A percentile compares a stretch with the other conserved stretches of the same genome.
Evolutionary conservation across 208 protist species (phyloP).

Genomic region (Borovskyia barvae): DNA sequence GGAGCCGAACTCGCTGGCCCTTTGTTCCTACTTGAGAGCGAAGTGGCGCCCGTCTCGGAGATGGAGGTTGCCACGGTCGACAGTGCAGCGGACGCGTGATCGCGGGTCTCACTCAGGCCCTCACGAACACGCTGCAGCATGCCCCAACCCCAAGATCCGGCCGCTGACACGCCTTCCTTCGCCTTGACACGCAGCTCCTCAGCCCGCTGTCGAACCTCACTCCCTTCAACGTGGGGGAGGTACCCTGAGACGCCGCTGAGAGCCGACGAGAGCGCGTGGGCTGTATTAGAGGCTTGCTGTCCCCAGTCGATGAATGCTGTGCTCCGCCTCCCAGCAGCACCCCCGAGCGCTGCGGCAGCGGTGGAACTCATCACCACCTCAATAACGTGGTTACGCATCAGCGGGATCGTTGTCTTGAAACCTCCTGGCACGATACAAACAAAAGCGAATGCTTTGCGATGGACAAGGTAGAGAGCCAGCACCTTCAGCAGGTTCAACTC

Average conservation of each 20-base stretch:
- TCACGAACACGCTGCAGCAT: constrained; percentile 58
- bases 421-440: constrained; percentile 72
- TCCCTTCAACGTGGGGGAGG: constrained; percentile 24
- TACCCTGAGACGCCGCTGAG: constrained; percentile 29
- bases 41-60: no score
- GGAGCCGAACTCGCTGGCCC: background rate
- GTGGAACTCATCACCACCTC: constrained; percentile 22
- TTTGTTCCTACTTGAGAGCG: background rate
- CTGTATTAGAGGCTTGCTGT: constrained; percentile 13
- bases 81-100: constrained; percentile 11
- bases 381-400: constrained; percentile 52
- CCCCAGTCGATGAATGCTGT: constrained; percentile 1
- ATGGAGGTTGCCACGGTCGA: constrained; percentile 5
- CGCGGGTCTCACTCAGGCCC: constrained; percentile 27
- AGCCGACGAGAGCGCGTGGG: constrained; percentile 13
- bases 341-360: constrained; percentile 7
- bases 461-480: constrained; percentile 79
- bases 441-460: constrained; percentile 57
- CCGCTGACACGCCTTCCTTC: constrained; percentile 42
- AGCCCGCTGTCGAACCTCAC: constrained; percentile 40
- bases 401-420: constrained; percentile 69
- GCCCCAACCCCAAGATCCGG: constrained; percentile 65
- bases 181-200: constrained; percentile 53
- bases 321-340: background rate
- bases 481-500: constrained; percentile 89